These are phyloP conservation scores for Magnaporthiopsis rhizophila DNA, from an alignment of 2,329 filamentous ascomycete species.

Conservation along the genomic window DNA sequence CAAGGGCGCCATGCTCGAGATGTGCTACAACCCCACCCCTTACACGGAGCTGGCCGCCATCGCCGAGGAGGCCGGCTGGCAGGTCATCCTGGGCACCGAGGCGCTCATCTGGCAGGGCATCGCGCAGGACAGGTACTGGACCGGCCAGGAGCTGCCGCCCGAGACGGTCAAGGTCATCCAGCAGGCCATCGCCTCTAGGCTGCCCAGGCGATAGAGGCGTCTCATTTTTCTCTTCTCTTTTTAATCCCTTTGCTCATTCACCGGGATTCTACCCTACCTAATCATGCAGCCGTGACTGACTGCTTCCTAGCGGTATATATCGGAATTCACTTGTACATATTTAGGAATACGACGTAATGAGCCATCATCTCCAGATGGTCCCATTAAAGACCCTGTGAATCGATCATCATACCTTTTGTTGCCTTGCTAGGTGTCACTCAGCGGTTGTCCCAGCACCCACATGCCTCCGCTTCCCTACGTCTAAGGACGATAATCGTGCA, in stretches of 20 bases:
- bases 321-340: too few species aligned
- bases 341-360: too few species aligned
- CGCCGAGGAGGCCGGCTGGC: constrained; percentile 56
- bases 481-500: too few species aligned
- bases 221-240: neutral
- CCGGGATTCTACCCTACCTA: too few species aligned
- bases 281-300: too few species aligned
- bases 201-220: constrained; percentile 15
- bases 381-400: too few species aligned
- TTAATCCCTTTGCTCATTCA: neutral
- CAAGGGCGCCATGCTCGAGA: constrained; percentile 67
- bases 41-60: constrained; percentile 59
- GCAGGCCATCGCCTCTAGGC: constrained; percentile 35
- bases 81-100: constrained; percentile 68
- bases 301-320: too few species aligned
- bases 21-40: constrained; percentile 73
- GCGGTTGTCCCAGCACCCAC: too few species aligned
- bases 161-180: constrained; percentile 55
- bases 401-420: too few species aligned
- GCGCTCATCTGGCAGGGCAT: constrained; percentile 71
- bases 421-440: too few species aligned
- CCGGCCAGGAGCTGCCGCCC: constrained; percentile 48
- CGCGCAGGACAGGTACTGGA: constrained; percentile 61
- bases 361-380: too few species aligned
- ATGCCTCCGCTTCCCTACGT: too few species aligned